phyloP scores from a whole-genome alignment of 208 protist genomes.

The Trypanosoma rangeli region DNA sequence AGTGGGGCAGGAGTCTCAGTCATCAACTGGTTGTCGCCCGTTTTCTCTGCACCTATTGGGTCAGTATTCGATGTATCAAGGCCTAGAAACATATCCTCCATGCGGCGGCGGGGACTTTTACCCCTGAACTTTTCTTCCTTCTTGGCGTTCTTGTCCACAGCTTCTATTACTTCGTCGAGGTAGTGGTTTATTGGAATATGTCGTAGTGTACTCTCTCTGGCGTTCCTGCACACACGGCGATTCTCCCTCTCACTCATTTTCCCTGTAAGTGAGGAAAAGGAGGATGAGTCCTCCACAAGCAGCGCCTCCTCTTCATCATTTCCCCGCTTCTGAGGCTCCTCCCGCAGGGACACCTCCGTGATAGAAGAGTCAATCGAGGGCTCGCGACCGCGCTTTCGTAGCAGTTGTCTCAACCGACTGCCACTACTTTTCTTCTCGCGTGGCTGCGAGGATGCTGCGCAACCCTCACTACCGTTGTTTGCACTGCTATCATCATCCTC shows the following conservation, averaged over 20 bases:
- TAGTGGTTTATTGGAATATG: constrained; percentile 79
- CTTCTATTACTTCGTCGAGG: constrained; percentile 44
- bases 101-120: constrained; percentile 28
- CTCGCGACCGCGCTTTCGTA: constrained; percentile 24
- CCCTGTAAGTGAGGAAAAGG: constrained; percentile 28
- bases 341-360: constrained; percentile 58
- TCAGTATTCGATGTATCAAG: neutral
- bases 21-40: neutral
- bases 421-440: constrained; percentile 16
- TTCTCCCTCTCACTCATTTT: constrained; percentile 34
- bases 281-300: constrained; percentile 30
- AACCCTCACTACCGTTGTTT: constrained; percentile 8
- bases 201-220: constrained; percentile 46
- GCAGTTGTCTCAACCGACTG: constrained; percentile 17
- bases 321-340: constrained; percentile 41
- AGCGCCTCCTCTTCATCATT: constrained; percentile 12
- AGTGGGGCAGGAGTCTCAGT: constrained; percentile 27
- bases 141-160: constrained; percentile 14
- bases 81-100: constrained; percentile 34
- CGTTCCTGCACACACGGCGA: constrained; percentile 35
- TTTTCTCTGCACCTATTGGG: neutral
- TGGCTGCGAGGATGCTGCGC: neutral
- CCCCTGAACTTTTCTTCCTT: constrained; percentile 7
- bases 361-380: constrained; percentile 63
- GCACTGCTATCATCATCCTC: neutral